phyloP scores from a whole-genome alignment of 257 asterid genomes.

The Solanum pennellii region DNA sequence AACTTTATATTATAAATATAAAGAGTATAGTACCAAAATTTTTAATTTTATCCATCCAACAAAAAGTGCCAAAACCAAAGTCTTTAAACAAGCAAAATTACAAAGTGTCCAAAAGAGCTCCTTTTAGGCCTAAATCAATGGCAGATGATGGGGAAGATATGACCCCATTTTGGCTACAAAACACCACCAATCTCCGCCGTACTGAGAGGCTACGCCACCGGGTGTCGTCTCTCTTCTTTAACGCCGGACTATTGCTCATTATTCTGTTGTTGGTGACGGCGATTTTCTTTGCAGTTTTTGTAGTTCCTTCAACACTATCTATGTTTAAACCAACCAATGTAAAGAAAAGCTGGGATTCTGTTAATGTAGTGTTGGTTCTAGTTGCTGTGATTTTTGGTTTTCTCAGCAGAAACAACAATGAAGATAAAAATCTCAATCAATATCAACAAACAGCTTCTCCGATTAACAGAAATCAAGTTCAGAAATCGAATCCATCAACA shows the following conservation, averaged over 20 bases:
- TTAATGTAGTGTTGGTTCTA: slow-evolving; percentile 55
- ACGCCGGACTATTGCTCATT: slow-evolving; percentile 52
- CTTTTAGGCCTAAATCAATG: slow-evolving; percentile 13
- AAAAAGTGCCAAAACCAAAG: background rate
- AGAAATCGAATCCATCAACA: background rate
- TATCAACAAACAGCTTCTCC: slow-evolving; percentile 15
- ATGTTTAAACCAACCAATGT: slow-evolving; percentile 64
- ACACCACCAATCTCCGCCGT: slow-evolving; percentile 43
- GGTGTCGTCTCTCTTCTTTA: slow-evolving; percentile 36
- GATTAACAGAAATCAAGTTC: slow-evolving; percentile 6
- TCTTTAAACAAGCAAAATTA: background rate
- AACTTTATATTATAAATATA: background rate
- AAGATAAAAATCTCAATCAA: slow-evolving; percentile 6
- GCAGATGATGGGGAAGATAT: slow-evolving; percentile 43
- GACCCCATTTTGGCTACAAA: slow-evolving; percentile 76
- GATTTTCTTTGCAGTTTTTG: slow-evolving; percentile 34
- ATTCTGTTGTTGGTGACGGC: slow-evolving; percentile 54
- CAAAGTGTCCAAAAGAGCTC: background rate
- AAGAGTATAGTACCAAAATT: background rate
- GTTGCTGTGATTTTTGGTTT: slow-evolving; percentile 73
- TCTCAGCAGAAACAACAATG: slow-evolving; percentile 53
- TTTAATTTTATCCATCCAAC: background rate
- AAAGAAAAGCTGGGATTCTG: slow-evolving; percentile 80
- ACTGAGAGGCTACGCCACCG: slow-evolving; percentile 43
- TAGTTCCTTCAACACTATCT: slow-evolving; percentile 47